Conservation (phyloP, 768 basidiomycete genomes). For the Mycena chlorophos region DNA sequence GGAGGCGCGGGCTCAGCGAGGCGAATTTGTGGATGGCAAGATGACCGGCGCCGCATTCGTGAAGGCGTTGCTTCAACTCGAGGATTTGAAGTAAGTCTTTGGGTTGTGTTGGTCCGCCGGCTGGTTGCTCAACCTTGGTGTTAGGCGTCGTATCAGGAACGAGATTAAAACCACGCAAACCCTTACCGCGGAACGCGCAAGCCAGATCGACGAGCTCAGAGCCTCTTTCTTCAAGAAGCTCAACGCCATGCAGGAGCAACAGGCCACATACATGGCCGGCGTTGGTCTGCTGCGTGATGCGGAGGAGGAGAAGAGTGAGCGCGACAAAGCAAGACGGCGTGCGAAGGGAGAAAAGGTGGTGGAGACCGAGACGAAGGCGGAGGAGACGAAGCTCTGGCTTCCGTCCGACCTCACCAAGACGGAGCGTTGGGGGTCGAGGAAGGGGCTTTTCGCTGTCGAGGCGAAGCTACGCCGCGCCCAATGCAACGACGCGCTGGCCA, state of each 20-base stretch:
- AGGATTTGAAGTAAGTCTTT: background rate
- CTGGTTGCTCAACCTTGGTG: too few relatives aligned
- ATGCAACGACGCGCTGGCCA: background rate
- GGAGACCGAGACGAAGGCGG: background rate
- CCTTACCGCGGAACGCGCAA: background rate
- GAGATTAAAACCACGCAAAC: background rate
- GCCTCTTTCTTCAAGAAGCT: background rate
- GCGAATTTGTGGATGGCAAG: background rate
- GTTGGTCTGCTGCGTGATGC: background rate
- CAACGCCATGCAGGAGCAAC: background rate
- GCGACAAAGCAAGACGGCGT: too few relatives aligned
- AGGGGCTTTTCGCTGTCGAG: background rate
- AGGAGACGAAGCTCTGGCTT: background rate
- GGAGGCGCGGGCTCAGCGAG: background rate
- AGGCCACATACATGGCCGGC: background rate
- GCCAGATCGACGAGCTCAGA: background rate
- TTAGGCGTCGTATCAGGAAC: background rate
- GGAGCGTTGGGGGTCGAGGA: background rate
- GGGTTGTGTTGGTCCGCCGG: background rate
- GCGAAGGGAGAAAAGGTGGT: too few relatives aligned
- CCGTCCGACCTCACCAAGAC: background rate
- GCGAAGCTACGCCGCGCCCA: background rate
- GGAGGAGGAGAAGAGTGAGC: background rate
- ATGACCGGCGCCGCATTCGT: conserved; percentile 1
- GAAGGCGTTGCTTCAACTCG: background rate